Evolutionary conservation across 495 filamentous ascomycete species (phyloP).

Genomic region (Trichoderma reesei): DNA sequence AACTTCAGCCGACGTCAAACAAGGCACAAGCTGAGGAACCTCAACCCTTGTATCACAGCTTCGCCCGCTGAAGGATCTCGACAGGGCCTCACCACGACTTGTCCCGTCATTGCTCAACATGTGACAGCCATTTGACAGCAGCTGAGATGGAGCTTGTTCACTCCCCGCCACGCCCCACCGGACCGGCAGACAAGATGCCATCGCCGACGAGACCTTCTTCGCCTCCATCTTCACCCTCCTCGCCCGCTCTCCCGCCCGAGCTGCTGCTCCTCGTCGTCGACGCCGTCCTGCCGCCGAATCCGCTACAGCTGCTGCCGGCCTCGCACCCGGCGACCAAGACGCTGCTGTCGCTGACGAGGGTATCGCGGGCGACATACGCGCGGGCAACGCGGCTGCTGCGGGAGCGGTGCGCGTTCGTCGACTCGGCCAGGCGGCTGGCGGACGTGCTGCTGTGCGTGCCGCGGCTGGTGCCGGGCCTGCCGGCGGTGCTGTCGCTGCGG

Average conservation of each 20-base stretch:
- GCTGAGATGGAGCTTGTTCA: neutral
- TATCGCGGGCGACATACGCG: conserved; percentile 16
- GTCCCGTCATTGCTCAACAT: too few species aligned
- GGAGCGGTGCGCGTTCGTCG: conserved; percentile 21
- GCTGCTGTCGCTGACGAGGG: conserved; percentile 19
- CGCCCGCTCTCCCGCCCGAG: conserved; percentile 14
- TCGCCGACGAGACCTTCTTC: neutral
- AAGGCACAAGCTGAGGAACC: neutral
- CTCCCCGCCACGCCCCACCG: neutral
- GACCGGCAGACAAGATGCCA: neutral
- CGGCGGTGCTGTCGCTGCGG: conserved; percentile 12
- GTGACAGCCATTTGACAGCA: too few species aligned
- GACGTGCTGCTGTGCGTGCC: conserved; percentile 7
- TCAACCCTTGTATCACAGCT: too few species aligned
- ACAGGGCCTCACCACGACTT: too few species aligned
- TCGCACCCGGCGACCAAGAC: conserved; percentile 17
- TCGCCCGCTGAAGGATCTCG: too few species aligned
- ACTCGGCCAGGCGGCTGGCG: conserved; percentile 12
- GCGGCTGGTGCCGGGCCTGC: conserved; percentile 2
- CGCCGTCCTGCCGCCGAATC: conserved; percentile 14
- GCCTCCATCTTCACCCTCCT: neutral
- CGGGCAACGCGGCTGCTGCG: conserved; percentile 19
- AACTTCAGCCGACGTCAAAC: neutral
- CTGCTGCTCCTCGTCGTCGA: conserved; percentile 20
- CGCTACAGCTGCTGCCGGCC: conserved; percentile 12